These are phyloP conservation scores for Biscutella laevigata DNA, from an alignment of 441 rosid species.

Conservation along the genomic window DNA sequence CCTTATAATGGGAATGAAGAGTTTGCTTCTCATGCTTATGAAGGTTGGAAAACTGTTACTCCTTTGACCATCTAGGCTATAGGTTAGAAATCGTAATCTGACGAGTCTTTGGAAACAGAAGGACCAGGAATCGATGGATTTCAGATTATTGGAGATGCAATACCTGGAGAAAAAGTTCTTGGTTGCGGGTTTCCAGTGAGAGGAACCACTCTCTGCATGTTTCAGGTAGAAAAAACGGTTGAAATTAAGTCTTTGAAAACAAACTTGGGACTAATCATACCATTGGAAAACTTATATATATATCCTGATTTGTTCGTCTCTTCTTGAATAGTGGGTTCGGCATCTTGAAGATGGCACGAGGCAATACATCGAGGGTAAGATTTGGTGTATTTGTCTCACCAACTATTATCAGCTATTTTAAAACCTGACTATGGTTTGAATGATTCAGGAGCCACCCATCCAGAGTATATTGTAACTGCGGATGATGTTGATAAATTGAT, in stretches of 20 bases:
- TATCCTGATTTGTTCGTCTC: not conserved
- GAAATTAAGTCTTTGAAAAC: not conserved
- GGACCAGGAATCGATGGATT: constrained; percentile 91
- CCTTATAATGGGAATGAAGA: constrained; percentile 23
- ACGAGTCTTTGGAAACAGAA: constrained; percentile 33
- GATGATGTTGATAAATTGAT: constrained; percentile 95
- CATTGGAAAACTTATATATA: not conserved
- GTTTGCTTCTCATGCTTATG: constrained; percentile 21
- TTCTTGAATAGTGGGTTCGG: constrained; percentile 72
- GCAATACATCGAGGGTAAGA: constrained; percentile 88
- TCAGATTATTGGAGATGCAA: constrained; percentile 85
- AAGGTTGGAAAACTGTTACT: constrained; percentile 13
- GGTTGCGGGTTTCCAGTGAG: constrained; percentile 90
- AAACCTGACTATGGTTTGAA: constrained; percentile 10
- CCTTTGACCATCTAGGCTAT: not conserved
- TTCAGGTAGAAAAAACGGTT: constrained; percentile 51
- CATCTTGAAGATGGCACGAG: constrained; percentile 96
- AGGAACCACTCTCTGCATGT: constrained; percentile 95
- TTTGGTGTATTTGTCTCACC: constrained; percentile 3
- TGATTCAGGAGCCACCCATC: constrained; percentile 84
- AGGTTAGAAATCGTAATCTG: constrained; percentile 23
- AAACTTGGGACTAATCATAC: not conserved
- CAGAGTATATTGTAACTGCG: constrained; percentile 92
- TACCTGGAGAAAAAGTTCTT: constrained; percentile 86
- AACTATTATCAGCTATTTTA: not conserved